Conservation (phyloP, 2,329 filamentous ascomycete species). For the Juglanconis juglandina region DNA sequence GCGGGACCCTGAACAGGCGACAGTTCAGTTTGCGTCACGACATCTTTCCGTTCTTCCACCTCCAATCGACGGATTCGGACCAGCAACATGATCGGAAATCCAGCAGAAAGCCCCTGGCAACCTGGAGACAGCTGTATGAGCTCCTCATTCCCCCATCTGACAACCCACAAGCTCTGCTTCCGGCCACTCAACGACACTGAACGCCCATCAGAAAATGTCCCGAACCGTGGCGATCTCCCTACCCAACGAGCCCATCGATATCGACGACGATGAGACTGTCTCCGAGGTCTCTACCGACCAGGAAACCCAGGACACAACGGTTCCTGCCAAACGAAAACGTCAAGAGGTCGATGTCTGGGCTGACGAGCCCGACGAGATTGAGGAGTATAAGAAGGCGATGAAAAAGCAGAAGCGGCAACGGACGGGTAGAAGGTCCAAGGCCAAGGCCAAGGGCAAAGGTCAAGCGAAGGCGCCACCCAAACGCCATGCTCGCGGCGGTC, state of each 20-base stretch:
- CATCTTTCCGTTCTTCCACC: no score
- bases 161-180: neutral
- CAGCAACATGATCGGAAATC: neutral
- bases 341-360: slow-evolving; percentile 15
- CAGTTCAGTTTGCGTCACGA: no score
- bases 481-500: slow-evolving; percentile 2
- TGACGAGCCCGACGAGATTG: slow-evolving; percentile 59
- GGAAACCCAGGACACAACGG: neutral
- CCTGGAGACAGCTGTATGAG: neutral
- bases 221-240: slow-evolving; percentile 44
- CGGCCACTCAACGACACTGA: neutral
- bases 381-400: slow-evolving; percentile 47
- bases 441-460: slow-evolving; percentile 26
- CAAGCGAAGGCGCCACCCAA: slow-evolving; percentile 17
- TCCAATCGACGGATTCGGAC: neutral
- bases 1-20: neutral
- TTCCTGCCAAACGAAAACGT: slow-evolving; percentile 3
- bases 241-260: neutral
- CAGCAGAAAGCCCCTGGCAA: neutral
- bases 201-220: neutral
- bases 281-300: slow-evolving; percentile 15
- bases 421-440: slow-evolving; percentile 33
- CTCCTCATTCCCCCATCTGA: neutral
- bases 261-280: slow-evolving; percentile 21
- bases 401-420: slow-evolving; percentile 43